Percentiles rank a stretch among this genome's conserved stretches.
These are phyloP conservation scores for Fragilariopsis cylindrus DNA, from an alignment of 108 stramenopile genomes.

Conservation along the genomic window DNA sequence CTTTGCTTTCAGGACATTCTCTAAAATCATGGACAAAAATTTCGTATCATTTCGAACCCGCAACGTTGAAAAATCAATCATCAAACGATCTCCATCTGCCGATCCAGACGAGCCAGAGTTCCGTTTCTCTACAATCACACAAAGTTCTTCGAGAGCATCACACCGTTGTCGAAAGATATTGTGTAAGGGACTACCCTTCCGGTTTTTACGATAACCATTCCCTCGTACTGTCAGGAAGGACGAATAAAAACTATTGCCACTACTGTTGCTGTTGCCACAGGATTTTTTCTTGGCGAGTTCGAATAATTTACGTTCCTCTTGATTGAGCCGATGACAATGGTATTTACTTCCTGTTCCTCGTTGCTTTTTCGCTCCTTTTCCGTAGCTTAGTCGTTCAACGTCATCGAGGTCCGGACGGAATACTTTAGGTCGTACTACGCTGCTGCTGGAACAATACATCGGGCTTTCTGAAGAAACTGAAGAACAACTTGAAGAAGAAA, in stretches of 20 bases:
- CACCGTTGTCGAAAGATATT: slow-evolving; percentile 7
- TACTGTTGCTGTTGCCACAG: too few species aligned
- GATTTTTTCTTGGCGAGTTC: background rate
- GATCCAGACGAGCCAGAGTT: too few species aligned
- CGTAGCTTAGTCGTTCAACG: slow-evolving; percentile 13
- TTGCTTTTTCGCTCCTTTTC: slow-evolving; percentile 6
- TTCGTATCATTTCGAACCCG: background rate
- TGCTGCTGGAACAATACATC: too few species aligned
- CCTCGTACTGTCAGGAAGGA: background rate
- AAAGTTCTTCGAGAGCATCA: slow-evolving; percentile 1
- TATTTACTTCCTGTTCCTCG: background rate
- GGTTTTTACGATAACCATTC: slow-evolving; percentile 10
- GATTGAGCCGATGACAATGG: slow-evolving; percentile 1
- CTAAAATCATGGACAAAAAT: background rate
- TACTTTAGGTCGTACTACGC: background rate
- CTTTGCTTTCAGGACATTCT: background rate
- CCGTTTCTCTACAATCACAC: slow-evolving; percentile 11
- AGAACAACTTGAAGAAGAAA: too few species aligned
- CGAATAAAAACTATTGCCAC: too few species aligned
- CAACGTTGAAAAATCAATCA: slow-evolving; percentile 3
- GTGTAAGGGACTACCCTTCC: slow-evolving; percentile 10
- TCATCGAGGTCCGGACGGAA: slow-evolving; percentile 6
- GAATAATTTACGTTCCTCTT: background rate
- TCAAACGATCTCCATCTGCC: background rate
- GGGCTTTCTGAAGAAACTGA: too few species aligned